Evolutionary conservation across 345 rosid species (phyloP).

Genomic region (Populus euphratica): DNA sequence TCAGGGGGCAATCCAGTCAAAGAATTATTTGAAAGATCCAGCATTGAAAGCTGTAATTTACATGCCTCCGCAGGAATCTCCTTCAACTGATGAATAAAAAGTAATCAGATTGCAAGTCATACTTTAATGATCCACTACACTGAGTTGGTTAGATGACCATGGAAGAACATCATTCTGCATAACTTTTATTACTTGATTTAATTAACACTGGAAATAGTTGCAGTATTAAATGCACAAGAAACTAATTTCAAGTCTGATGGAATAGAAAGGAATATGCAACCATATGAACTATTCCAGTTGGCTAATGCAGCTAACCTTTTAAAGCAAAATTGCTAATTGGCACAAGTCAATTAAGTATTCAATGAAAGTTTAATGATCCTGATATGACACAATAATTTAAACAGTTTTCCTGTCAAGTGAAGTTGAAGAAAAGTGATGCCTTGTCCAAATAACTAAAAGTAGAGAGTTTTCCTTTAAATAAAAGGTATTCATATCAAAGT

Average conservation of each 20-base stretch:
- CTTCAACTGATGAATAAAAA: conserved; percentile 55
- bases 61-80: conserved; percentile 83
- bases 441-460: neutral
- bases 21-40: conserved; percentile 93
- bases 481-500: neutral
- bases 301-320: neutral
- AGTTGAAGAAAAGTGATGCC: neutral
- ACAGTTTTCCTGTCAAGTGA: neutral
- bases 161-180: neutral
- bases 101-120: conserved; percentile 13
- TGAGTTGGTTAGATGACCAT: neutral
- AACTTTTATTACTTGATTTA: neutral
- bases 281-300: neutral
- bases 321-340: neutral
- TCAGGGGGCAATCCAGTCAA: conserved; percentile 81
- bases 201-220: neutral
- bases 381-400: no score
- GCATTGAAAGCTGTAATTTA: conserved; percentile 59
- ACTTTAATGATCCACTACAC: neutral
- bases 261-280: neutral
- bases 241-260: neutral
- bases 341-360: neutral
- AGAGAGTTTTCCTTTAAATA: neutral
- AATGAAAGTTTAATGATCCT: neutral
- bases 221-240: no score